Percentiles rank a stretch among this genome's conserved stretches.
Evolutionary conservation across 106 monocot species (phyloP).

Genomic region (Cymbidium sinense): DNA sequence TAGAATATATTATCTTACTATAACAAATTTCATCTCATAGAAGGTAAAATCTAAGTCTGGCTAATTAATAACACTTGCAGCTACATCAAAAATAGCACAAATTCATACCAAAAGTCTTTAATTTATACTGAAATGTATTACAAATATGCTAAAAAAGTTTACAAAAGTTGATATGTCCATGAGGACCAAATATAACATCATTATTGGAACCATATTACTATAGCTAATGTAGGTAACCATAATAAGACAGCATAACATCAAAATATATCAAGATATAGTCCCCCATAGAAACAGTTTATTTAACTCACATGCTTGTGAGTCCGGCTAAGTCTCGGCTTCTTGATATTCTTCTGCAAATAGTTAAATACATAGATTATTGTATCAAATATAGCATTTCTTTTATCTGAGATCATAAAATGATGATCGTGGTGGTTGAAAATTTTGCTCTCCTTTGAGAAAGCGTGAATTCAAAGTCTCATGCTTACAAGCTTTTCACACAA

Average conservation of each 20-base stretch:
- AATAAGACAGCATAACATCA: background rate
- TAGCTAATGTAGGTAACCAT: background rate
- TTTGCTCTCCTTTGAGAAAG: background rate
- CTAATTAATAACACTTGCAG: too few relatives aligned
- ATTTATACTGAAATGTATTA: too few relatives aligned
- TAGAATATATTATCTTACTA: too few relatives aligned
- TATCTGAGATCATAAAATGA: background rate
- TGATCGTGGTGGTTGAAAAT: background rate
- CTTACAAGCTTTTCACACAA: too few relatives aligned
- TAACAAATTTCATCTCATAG: too few relatives aligned
- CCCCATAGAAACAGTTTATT: background rate
- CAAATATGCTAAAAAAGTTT: too few relatives aligned
- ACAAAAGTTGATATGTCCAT: too few relatives aligned
- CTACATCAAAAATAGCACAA: too few relatives aligned
- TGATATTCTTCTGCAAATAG: background rate
- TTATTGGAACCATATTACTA: background rate
- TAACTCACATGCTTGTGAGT: background rate
- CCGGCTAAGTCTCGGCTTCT: background rate
- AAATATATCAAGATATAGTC: background rate
- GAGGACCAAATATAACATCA: background rate
- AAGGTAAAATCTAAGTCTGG: too few relatives aligned
- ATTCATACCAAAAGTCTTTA: too few relatives aligned
- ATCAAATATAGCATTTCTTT: too few relatives aligned
- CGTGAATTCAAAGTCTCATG: too few relatives aligned
- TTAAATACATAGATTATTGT: background rate